A percentile compares a stretch with the other conserved stretches of the same genome.
These are phyloP conservation scores for Paecilomyces sp. DNA, from an alignment of 2,329 filamentous ascomycete species.

Conservation along the genomic window DNA sequence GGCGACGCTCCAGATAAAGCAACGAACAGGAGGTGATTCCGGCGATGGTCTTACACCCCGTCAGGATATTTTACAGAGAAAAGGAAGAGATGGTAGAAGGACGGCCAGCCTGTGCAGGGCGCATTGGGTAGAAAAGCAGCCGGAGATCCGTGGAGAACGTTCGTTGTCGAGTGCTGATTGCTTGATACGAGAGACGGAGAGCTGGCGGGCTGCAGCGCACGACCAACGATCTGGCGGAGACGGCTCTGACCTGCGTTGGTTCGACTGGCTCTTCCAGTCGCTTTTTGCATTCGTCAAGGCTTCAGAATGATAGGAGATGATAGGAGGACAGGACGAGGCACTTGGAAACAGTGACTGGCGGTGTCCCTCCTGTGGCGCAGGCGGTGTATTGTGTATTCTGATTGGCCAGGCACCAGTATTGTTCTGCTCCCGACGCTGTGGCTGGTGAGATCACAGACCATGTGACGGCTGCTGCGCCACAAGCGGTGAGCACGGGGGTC, in stretches of 20 bases:
- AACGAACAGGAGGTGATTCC: slow-evolving; percentile 13
- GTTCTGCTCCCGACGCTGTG: slow-evolving; percentile 23
- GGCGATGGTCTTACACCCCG: slow-evolving; percentile 2
- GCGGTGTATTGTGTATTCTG: neutral
- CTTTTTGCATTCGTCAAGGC: neutral
- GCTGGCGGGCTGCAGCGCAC: neutral
- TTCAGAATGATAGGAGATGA: neutral
- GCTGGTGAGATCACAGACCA: slow-evolving; percentile 10
- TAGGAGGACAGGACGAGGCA: neutral
- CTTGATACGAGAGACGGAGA: neutral
- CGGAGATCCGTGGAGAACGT: slow-evolving; percentile 7
- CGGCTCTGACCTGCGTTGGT: neutral
- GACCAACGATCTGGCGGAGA: neutral
- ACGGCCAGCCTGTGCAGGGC: neutral
- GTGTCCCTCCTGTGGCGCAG: neutral
- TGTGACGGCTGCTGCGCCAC: neutral
- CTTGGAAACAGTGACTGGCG: neutral
- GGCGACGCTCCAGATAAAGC: slow-evolving; percentile 9
- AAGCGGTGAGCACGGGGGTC: neutral
- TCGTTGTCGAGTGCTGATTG: slow-evolving; percentile 18
- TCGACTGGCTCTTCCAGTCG: neutral
- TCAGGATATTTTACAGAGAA: slow-evolving; percentile 13
- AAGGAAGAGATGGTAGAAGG: neutral
- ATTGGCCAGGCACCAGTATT: slow-evolving; percentile 15
- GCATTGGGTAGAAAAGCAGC: slow-evolving; percentile 5